Percentiles rank a stretch among this genome's conserved stretches.
phyloP scores from a whole-genome alignment of 2,329 filamentous ascomycete species.

The Diaporthe ilicicola region DNA sequence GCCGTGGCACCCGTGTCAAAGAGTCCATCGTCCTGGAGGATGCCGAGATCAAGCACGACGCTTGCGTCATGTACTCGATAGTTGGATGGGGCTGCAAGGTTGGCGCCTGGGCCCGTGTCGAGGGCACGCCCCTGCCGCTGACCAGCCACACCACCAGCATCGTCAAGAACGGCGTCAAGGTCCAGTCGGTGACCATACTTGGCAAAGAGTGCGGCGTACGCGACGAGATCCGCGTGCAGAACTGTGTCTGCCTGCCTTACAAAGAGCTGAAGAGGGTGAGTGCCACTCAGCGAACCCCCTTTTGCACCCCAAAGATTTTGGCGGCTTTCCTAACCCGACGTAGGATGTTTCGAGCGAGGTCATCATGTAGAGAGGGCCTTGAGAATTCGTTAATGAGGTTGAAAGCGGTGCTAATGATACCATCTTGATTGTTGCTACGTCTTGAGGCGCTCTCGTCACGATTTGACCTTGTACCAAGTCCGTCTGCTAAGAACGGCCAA shows the following conservation, averaged over 20 bases:
- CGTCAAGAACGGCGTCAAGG: slow-evolving; percentile 97
- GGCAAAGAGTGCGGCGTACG: slow-evolving; percentile 95
- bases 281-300: slow-evolving; percentile 36
- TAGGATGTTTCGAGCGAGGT: slow-evolving; percentile 87
- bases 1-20: slow-evolving; percentile 90
- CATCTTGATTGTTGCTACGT: slow-evolving; percentile 1
- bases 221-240: slow-evolving; percentile 95
- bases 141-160: slow-evolving; percentile 93
- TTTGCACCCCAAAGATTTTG: not conserved
- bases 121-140: slow-evolving; percentile 89
- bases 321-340: not conserved
- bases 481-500: not conserved
- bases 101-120: slow-evolving; percentile 97
- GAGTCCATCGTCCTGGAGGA: slow-evolving; percentile 97
- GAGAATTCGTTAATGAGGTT: too few relatives aligned
- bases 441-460: not conserved
- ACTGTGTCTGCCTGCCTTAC: slow-evolving; percentile 96
- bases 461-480: not conserved
- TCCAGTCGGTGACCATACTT: slow-evolving; percentile 96
- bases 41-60: slow-evolving; percentile 94
- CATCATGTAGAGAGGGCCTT: slow-evolving; percentile 55
- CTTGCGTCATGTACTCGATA: slow-evolving; percentile 93
- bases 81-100: slow-evolving; percentile 97
- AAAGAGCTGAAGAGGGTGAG: slow-evolving; percentile 96
- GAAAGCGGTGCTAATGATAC: slow-evolving; percentile 24